These are phyloP conservation scores for Puccinia polysora DNA, from an alignment of 1,284 basidiomycete genomes.

Conservation along the genomic window DNA sequence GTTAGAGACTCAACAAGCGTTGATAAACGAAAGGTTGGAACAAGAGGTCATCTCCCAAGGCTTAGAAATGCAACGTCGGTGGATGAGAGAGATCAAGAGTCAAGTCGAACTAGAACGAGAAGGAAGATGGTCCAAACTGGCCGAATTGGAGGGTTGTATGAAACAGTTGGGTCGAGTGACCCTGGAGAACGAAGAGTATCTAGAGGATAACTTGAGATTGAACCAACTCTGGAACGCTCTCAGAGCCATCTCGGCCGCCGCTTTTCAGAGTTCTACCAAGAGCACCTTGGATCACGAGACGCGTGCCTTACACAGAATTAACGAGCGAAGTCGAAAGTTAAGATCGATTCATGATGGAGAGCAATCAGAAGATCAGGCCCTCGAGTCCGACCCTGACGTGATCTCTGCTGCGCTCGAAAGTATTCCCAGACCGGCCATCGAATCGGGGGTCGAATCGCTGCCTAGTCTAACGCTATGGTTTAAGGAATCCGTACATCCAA, in stretches of 20 bases:
- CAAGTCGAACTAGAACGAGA: conserved; percentile 95
- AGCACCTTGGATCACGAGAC: conserved; percentile 83
- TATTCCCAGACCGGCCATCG: not conserved
- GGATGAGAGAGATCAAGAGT: conserved; percentile 93
- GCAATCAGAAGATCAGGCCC: too few relatives aligned
- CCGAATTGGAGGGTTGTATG: conserved; percentile 81
- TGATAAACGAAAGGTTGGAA: conserved; percentile 91
- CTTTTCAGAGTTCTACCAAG: conserved; percentile 61
- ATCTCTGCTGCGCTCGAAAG: conserved; percentile 25
- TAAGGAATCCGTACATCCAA: conserved; percentile 72
- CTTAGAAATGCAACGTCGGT: conserved; percentile 90
- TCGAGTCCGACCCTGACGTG: conserved; percentile 62
- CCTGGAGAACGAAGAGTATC: conserved; percentile 78
- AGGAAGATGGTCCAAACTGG: conserved; percentile 87
- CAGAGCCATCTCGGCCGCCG: conserved; percentile 51
- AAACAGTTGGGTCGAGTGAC: conserved; percentile 86
- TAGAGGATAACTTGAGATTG: conserved; percentile 82
- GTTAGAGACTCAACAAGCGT: conserved; percentile 78
- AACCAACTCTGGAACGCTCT: conserved; percentile 63
- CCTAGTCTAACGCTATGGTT: conserved; percentile 87
- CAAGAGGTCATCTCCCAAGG: conserved; percentile 95
- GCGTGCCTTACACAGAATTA: conserved; percentile 66
- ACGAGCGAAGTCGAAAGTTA: too few relatives aligned
- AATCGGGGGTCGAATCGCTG: conserved; percentile 79
- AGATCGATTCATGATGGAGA: too few relatives aligned